Base-by-base conservation (phyloP, 345 rosid species). In the Populus pruinosa region DNA sequence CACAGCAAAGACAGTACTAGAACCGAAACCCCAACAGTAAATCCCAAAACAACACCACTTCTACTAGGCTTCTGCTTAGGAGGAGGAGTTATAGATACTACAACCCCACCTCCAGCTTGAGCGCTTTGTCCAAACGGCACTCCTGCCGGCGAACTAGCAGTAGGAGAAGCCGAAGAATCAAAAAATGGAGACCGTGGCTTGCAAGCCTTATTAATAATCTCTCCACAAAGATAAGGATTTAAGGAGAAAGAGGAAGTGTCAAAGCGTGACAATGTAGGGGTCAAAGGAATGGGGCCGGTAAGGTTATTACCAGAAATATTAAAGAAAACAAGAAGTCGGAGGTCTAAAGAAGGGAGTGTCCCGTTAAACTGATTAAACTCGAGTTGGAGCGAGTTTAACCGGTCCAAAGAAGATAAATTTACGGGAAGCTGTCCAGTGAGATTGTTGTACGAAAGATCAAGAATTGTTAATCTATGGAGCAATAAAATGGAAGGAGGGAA, bases 161-260 rank as follows among this genome's bases (percentile, higher is more conserved):
- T 70, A 72, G 84, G 67, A 77, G 47, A 36, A 4, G 74, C 56
- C 1, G 85, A 18, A 21, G 90, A 78, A 0, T 83, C 91, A 38
- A 95, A 91, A 85, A 95, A 91, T 1, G 97, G 98, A 5, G 93
- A 80, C 43, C 81, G 87, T 2, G 91, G 72, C 59, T 77, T 72
- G 82, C 98, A 96, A 4, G 87, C 88, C 78, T 77, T 82, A 68
- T 91, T 88, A 8, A 92, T 84, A 9, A 91, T 80, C 94, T 89
- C 93, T 0, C 99, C 98, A 81, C 99, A 96, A 35, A 96, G 89
- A 38, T 85, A 82, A n/a, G 92, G 93, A 80, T 96, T 93, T 31
- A 74, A 73, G 12, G 64, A 76, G 71, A 92, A 93, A 78, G 98
- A 76, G 61, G 95, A 78, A 69, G 89, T 41, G 6, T 59, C 90